Evolutionary conservation across 2,329 filamentous ascomycete species (phyloP), one percentile per base, ranked within the genome.

Genomic region (Gnomoniopsis sp.): DNA sequence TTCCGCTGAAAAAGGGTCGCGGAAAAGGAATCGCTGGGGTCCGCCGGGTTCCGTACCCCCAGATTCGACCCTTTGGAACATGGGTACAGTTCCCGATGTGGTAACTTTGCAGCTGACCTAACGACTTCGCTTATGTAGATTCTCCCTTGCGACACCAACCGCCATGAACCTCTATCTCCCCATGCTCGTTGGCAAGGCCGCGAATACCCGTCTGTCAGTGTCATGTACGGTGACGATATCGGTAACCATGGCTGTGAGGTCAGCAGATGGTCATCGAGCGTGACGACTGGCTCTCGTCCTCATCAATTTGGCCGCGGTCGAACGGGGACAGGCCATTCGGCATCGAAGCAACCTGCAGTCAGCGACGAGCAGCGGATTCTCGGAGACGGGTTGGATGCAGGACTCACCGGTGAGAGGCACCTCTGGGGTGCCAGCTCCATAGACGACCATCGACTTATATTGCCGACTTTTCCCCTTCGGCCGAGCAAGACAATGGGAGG

Each of bases 71-170:
- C 46, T 10, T 6, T 60, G 58, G 54, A 53, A 57, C 49, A 53
- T 54, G 58, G 58, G 50, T 60, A 60, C 58, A 3, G 55, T 60
- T 54, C 38, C 58, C 58, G 38, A n/a, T 2, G 3, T 23, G 41
- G 36, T 36, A 17, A 41, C n/a, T 34, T 52, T n/a, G 36, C 41
- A 43, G 49, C 51, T 58, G 38, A 58, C 41, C 19, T 19, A 22
- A 22, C 12, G 14, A 21, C 30, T 52, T 34, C 43, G 38, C 33
- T 41, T 30, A 50, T 54, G 47, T 23, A 50, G 46, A 49, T 19
- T 30, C 46, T 43, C 26, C 26, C 26, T 8, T 30, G 38, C 26
- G 38, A 47, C 19, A n/a, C 14, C 54, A 26, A 36, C 54, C 4
- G 23, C 30, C 6, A 50, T 26, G 15, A 51, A 26, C n/a, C 43